Evolutionary conservation across 2,329 filamentous ascomycete genomes (phyloP), one percentile per base, ranked within the genome.

Genomic region (Aspergillus sp.): DNA sequence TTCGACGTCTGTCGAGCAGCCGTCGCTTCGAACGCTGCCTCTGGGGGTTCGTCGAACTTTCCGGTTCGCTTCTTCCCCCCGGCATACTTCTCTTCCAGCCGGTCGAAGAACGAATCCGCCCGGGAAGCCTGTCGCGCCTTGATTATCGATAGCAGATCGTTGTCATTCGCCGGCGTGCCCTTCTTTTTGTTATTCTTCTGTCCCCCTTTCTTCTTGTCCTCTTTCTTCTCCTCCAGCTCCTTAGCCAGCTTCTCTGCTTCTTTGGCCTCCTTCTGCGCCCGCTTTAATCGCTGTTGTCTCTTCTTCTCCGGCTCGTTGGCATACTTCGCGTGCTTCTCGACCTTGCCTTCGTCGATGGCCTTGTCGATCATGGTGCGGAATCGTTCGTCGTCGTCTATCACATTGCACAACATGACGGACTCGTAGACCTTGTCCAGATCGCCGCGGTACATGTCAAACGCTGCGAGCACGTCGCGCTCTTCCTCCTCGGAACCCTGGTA

Each of bases 401-500:
- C 87, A 70, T 94, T 85, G 67, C 91, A 96, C 49, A 97, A 82
- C 87, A 99, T 96, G 46, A 99, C 89, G 0, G 81, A 80, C 71
- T 92, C 86, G 75, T 96, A 98, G 1, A 99, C 78, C 18, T 77
- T 77, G 68, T 90, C 85, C 85, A 98, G 87, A 62, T 90, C 82
- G 36, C 95, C 95, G 71, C 91, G 82, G 69, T 78, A 80, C 64
- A 87, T 81, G 67, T 87, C 86, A 76, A 94, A 99, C 1, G 91
- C 90, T 12, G 82, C 79, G 4, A 99, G 80, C 1, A 99, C 68
- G 71, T 96, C 92, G 52, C 84, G 82, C 67, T 84, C 85, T 80
- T 99, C 95, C 75, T 98, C 92, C 2, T 91, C 90, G 0, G 91
- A 93, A 18, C 86, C 85, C 78, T 94, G 92, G 81, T 98, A 99